Evolutionary conservation across 441 rosid genomes (phyloP).

Genomic region (Populus hybrid): DNA sequence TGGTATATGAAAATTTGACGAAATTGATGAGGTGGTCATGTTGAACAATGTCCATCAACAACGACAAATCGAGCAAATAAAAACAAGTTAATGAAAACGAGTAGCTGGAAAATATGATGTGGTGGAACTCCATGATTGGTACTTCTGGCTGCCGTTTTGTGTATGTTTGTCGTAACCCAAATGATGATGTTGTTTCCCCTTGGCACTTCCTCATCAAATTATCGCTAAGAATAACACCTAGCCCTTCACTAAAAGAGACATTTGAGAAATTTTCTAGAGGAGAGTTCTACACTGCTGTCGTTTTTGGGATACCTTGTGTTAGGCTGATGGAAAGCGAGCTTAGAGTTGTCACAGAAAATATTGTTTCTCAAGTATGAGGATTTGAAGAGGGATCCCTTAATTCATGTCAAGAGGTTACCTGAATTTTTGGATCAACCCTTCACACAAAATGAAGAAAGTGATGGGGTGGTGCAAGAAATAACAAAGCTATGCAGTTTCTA

Average conservation of each 20-base stretch:
- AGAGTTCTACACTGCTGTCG: not conserved
- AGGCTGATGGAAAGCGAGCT: conserved; percentile 25
- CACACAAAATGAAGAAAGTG: conserved; percentile 12
- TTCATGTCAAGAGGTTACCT: conserved; percentile 16
- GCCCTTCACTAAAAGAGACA: not conserved
- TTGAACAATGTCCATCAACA: too few species aligned
- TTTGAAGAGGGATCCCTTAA: conserved; percentile 16
- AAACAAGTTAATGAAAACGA: too few species aligned
- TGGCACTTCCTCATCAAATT: not conserved
- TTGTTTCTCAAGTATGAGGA: conserved; percentile 27
- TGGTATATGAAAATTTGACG: too few species aligned
- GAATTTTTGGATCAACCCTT: conserved; percentile 29
- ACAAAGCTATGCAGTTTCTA: conserved; percentile 25
- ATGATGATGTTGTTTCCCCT: not conserved
- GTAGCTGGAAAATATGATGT: too few species aligned
- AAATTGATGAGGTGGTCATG: too few species aligned
- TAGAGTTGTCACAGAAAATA: conserved; percentile 13
- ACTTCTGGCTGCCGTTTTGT: conserved; percentile 2
- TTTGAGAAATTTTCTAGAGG: conserved; percentile 1
- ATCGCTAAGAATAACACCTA: too few species aligned
- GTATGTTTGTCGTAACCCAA: conserved; percentile 1
- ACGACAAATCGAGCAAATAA: too few species aligned
- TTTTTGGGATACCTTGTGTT: conserved; percentile 25
- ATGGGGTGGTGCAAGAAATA: conserved; percentile 18
- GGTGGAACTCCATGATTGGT: not conserved